Evolutionary conservation across 2,329 filamentous ascomycete species (phyloP).

Genomic region (Fusarium poae): DNA sequence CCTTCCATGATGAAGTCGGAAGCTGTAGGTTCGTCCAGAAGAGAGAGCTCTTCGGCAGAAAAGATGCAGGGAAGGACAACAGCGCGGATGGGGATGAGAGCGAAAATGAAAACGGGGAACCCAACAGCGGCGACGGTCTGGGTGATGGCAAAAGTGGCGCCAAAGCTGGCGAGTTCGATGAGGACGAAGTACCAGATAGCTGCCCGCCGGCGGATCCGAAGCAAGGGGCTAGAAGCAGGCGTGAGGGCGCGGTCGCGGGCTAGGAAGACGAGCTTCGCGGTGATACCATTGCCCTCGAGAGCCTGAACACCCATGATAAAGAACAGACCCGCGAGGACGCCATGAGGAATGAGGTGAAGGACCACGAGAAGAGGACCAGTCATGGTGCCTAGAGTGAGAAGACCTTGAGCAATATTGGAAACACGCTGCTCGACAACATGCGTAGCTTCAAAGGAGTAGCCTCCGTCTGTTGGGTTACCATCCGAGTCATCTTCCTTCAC

Average conservation of each 20-base stretch:
- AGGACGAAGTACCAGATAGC: slow-evolving; percentile 80
- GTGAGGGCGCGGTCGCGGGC: slow-evolving; percentile 74
- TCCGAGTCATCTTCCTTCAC: slow-evolving; percentile 66
- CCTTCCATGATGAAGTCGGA: slow-evolving; percentile 82
- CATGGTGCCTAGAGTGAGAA: slow-evolving; percentile 85
- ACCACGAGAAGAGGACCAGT: slow-evolving; percentile 79
- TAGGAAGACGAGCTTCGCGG: slow-evolving; percentile 78
- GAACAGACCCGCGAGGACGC: slow-evolving; percentile 83
- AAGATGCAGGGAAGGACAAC: slow-evolving; percentile 74
- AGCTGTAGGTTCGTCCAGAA: slow-evolving; percentile 80
- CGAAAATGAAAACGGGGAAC: slow-evolving; percentile 80
- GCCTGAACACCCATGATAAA: slow-evolving; percentile 88
- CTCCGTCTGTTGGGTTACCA: slow-evolving; percentile 65
- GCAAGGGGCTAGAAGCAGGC: slow-evolving; percentile 69
- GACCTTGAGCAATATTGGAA: slow-evolving; percentile 82
- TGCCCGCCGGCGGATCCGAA: slow-evolving; percentile 68
- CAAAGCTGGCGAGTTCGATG: slow-evolving; percentile 78
- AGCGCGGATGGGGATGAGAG: slow-evolving; percentile 75
- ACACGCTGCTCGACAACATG: slow-evolving; percentile 83
- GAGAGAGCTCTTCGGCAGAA: slow-evolving; percentile 68
- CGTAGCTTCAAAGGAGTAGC: slow-evolving; percentile 63
- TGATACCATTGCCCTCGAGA: slow-evolving; percentile 82
- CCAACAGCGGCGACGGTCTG: slow-evolving; percentile 86
- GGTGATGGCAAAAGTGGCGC: slow-evolving; percentile 84
- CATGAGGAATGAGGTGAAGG: slow-evolving; percentile 82